Evolutionary conservation across 1,284 basidiomycete species (phyloP), one percentile per base, ranked within the genome.

Genomic region (Apiotrichum porosum): DNA sequence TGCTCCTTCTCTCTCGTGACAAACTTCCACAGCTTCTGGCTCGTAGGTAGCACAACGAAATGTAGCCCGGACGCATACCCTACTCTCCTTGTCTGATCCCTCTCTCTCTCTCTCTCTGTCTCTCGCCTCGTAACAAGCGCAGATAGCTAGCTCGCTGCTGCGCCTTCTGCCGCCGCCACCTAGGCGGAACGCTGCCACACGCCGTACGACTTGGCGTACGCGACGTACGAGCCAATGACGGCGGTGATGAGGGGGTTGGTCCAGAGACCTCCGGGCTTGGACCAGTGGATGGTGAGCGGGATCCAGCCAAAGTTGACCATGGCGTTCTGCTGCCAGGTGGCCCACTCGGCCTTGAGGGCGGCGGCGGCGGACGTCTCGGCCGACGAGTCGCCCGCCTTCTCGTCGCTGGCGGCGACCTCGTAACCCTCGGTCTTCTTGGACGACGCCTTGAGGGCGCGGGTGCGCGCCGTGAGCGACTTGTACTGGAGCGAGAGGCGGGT

Each of bases 211-310:
- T 55, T 55, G 47, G 41, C 43, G 33, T 24, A 28, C n/a, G 44
- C 37, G 23, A 55, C 44, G 21, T 32, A 38, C 21, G 50, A 34
- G 18, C 69, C 69, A 21, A 70, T 58, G 6, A 49, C 47, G 15
- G 60, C 57, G 1, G 66, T 65, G 38, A 66, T 56, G 23, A 65
- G 54, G 3, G 66, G 65, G 45, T 54, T 65, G 14, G 58, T 43
- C 72, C 72, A 73, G 9, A 71, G 52, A 3, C 66, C 68, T 21
- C 64, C 63, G 9, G 58, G 56, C 0, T 60, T 56, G 4, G 63
- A 66, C 72, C 72, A 74, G 51, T 74, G 72, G 21, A 71, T 35
- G 0, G 72, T 74, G 32, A 74, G 54, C 2, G 72, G 72, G 9
- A 69, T 62, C 42, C 69, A 74, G 24, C 62, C 70, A 39, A 67